phyloP scores from a whole-genome alignment of 2,329 filamentous ascomycete species.

The Colletotrichum sp. region DNA sequence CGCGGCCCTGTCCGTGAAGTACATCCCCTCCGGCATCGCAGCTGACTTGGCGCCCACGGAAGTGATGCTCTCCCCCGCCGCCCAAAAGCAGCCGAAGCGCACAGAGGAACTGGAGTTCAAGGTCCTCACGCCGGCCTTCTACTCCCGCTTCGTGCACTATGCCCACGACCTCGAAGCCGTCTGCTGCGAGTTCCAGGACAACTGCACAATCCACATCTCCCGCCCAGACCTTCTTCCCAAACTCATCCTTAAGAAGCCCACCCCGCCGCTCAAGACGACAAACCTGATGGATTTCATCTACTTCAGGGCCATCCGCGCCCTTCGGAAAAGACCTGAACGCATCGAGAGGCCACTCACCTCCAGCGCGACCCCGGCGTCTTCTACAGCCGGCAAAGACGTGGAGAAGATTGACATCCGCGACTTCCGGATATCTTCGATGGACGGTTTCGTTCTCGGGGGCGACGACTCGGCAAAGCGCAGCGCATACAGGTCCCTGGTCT shows the following conservation, averaged over 20 bases:
- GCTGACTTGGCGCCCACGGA: slow-evolving; percentile 25
- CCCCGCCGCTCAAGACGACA: slow-evolving; percentile 37
- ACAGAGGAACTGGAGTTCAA: slow-evolving; percentile 56
- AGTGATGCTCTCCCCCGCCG: slow-evolving; percentile 39
- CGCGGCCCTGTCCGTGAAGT: slow-evolving; percentile 53
- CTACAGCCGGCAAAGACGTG: slow-evolving; percentile 12
- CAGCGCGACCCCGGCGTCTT: slow-evolving; percentile 23
- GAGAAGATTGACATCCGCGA: slow-evolving; percentile 44
- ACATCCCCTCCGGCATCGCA: slow-evolving; percentile 55
- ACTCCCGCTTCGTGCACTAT: slow-evolving; percentile 69
- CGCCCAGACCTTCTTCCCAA: slow-evolving; percentile 56
- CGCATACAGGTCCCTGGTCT: slow-evolving; percentile 41
- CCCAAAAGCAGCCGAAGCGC: slow-evolving; percentile 16
- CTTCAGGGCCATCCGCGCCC: slow-evolving; percentile 49
- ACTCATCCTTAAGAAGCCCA: slow-evolving; percentile 45
- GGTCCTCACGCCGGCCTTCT: slow-evolving; percentile 70
- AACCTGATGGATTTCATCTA: slow-evolving; percentile 41
- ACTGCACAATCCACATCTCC: slow-evolving; percentile 62
- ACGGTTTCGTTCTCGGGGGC: slow-evolving; percentile 49
- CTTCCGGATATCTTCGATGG: slow-evolving; percentile 57
- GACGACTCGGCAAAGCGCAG: slow-evolving; percentile 30
- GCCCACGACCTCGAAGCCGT: slow-evolving; percentile 66
- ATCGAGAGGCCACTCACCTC: slow-evolving; percentile 49
- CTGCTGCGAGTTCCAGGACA: slow-evolving; percentile 64
- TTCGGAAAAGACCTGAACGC: slow-evolving; percentile 46